Percentiles rank a stretch among this genome's conserved stretches.
phyloP scores from a whole-genome alignment of 306 rosid species.

The Castanea sativa region DNA sequence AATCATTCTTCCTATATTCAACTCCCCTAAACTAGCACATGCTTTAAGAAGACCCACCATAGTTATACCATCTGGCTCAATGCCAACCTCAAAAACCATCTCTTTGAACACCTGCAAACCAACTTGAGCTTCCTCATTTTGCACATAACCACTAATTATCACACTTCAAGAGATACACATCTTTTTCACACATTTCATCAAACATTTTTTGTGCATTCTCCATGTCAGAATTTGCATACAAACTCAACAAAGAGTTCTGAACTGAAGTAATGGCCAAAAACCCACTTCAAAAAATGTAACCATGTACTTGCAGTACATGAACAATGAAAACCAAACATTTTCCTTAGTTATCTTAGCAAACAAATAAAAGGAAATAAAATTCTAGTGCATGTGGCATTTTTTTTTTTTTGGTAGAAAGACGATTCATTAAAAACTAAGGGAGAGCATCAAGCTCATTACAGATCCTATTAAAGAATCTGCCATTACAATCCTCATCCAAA shows the following conservation, averaged over 20 bases:
- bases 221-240: constrained; percentile 32
- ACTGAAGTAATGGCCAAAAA: constrained; percentile 22
- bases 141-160: constrained; percentile 40
- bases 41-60: constrained; percentile 45
- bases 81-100: constrained; percentile 33
- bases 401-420: no score
- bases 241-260: constrained; percentile 35
- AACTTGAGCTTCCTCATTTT: constrained; percentile 22
- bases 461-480: no score
- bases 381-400: no score
- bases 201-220: constrained; percentile 31
- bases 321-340: no score
- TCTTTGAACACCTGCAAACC: constrained; percentile 31
- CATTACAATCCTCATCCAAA: no score
- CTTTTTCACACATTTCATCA: constrained; percentile 43
- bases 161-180: constrained; percentile 47
- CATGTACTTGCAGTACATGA: constrained; percentile 22
- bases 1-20: constrained; percentile 23
- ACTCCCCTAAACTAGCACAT: constrained; percentile 29
- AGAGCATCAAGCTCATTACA: no score
- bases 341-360: no score
- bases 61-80: constrained; percentile 37
- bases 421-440: no score
- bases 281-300: constrained; percentile 24
- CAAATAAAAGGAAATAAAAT: no score